Evolutionary conservation across 2,329 filamentous ascomycete species (phyloP), one percentile per base, ranked within the genome.

Genomic region (Fonsecaea pugnacius): DNA sequence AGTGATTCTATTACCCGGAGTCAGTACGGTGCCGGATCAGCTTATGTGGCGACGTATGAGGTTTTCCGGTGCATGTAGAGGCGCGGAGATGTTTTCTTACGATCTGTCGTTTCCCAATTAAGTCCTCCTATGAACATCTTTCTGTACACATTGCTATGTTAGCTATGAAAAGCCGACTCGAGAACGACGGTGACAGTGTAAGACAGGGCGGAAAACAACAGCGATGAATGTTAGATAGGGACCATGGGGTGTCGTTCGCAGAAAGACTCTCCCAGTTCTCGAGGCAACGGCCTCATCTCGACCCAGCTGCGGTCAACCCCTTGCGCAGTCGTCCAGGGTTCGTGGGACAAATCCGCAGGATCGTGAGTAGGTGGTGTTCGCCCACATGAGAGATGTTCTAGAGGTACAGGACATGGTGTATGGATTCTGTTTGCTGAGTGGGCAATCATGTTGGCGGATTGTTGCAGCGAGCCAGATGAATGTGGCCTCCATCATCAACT

Each of bases 121-220:
- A 99, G 82, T 46, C 95, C 95, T 73, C 95, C 95, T 78, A 99
- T 99, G 73, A 99, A 99, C 95, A 99, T 99, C 83, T 99, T 99
- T 74, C 95, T 99, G 80, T 74, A 66, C 72, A 64, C 75, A 69
- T 72, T 71, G 65, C 67, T 68, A 63, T 68, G 74, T 78, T 72
- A 79, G 77, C 65, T 65, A 69, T 66, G 52, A 62, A 69, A 51
- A 46, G 33, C 18, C 43, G 38, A 18, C 9, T 7, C 12, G 1
- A 32, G 35, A 27, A 38, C 16, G 46, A 51, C 1, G 18, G 9
- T 24, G 57, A 50, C 43, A 24, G 24, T 9, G 14, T 6, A n/a
- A 16, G 12, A 36, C 7, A 38, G 30, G 16, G 46, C 3, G 12
- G 16, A 48, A 24, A 51, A 16, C 43, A 51, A 33, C 32, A 16